Percentiles rank a stretch among this genome's conserved stretches.
These are phyloP conservation scores for Rhodomyrtus tomentosa DNA, from an alignment of 345 rosid genomes.

Conservation along the genomic window DNA sequence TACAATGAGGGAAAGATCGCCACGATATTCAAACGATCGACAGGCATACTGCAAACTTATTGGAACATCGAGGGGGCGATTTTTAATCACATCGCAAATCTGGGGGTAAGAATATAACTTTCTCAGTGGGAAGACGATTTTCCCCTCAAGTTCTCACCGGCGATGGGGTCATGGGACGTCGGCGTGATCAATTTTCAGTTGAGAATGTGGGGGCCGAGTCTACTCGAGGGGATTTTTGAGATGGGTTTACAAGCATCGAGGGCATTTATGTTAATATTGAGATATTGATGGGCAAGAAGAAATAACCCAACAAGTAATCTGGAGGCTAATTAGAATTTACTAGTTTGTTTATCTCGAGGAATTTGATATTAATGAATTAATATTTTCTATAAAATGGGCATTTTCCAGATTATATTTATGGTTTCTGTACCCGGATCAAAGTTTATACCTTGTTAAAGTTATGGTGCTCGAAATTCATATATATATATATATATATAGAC, in stretches of 20 bases:
- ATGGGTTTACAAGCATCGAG: neutral
- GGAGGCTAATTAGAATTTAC: neutral
- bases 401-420: neutral
- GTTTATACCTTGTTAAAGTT: neutral
- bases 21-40: neutral
- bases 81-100: neutral
- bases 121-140: neutral
- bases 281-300: neutral
- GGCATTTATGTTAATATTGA: neutral
- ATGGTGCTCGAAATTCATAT: neutral
- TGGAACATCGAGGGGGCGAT: too few relatives aligned
- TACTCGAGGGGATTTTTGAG: neutral
- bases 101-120: neutral
- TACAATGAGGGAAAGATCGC: neutral
- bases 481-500: too few relatives aligned
- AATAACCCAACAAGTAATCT: neutral
- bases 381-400: neutral
- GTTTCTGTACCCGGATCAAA: neutral
- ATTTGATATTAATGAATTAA: neutral
- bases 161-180: neutral
- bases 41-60: neutral
- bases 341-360: neutral
- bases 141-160: neutral
- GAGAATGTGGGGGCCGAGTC: neutral
- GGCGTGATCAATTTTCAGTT: neutral